phyloP scores from a whole-genome alignment of 2,329 filamentous ascomycete genomes.

The Biscogniauxia mediterranea region DNA sequence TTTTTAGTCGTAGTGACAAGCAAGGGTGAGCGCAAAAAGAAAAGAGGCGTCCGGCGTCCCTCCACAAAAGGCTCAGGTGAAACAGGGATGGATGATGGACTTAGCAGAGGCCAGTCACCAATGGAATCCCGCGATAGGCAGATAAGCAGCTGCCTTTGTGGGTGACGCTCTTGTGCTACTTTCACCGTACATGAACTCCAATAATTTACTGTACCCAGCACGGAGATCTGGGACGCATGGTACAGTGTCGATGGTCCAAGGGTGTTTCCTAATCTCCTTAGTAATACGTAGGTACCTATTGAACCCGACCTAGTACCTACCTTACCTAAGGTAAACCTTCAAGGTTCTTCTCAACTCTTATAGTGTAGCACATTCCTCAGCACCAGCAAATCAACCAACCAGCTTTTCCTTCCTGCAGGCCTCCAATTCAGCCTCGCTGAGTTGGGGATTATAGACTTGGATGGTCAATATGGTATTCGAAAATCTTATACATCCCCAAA shows the following conservation, averaged over 20 bases:
- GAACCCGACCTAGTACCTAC: too few relatives aligned
- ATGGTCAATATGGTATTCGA: background rate
- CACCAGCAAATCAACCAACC: too few relatives aligned
- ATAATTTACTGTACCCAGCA: conserved; percentile 5
- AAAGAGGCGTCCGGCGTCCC: conserved; percentile 17
- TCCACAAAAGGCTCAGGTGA: conserved; percentile 15
- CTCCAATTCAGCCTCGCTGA: conserved; percentile 16
- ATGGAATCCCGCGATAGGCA: conserved; percentile 14
- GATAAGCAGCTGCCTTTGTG: conserved; percentile 7
- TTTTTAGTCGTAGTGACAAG: background rate
- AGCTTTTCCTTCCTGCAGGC: background rate
- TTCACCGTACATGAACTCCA: background rate
- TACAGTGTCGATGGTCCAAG: conserved; percentile 13
- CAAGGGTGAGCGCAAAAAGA: conserved; percentile 15
- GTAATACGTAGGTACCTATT: too few relatives aligned
- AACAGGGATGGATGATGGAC: conserved; percentile 14
- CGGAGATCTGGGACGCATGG: conserved; percentile 1
- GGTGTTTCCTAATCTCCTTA: background rate
- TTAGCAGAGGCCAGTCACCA: conserved; percentile 5
- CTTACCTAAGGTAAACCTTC: too few relatives aligned
- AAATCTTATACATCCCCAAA: conserved; percentile 3
- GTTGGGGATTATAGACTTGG: conserved; percentile 9
- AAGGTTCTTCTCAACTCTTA: too few relatives aligned
- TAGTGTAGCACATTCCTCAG: too few relatives aligned
- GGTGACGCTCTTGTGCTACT: conserved; percentile 18